These are phyloP conservation scores for Trypanosoma avium DNA, from an alignment of 208 protist genomes.

Conservation along the genomic window DNA sequence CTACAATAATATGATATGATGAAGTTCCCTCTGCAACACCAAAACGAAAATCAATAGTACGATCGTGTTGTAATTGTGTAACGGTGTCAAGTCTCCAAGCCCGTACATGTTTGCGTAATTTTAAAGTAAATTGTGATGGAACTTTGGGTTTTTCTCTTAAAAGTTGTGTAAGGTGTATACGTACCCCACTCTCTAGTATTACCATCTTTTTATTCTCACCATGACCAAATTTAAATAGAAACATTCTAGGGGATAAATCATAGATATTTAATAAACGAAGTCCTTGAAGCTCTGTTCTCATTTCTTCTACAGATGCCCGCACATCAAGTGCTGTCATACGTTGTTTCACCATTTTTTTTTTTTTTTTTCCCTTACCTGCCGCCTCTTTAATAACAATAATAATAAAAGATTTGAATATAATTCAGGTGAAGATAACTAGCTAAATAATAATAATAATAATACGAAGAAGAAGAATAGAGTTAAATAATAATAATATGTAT, in stretches of 20 bases:
- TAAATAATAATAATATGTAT: too few species aligned
- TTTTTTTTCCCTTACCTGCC: background rate
- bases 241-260: conserved; percentile 91
- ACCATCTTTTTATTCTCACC: conserved; percentile 88
- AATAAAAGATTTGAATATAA: too few species aligned
- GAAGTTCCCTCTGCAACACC: conserved; percentile 78
- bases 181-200: conserved; percentile 92
- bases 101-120: conserved; percentile 96
- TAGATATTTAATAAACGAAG: conserved; percentile 95
- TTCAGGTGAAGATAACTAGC: too few species aligned
- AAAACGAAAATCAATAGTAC: conserved; percentile 96
- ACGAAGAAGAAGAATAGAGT: too few species aligned
- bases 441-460: too few species aligned
- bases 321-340: conserved; percentile 94
- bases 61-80: conserved; percentile 94
- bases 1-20: conserved; percentile 85
- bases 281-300: conserved; percentile 78
- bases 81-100: conserved; percentile 92
- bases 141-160: conserved; percentile 90
- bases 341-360: conserved; percentile 78
- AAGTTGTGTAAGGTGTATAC: conserved; percentile 93
- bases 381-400: conserved; percentile 12
- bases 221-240: conserved; percentile 94
- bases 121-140: conserved; percentile 91
- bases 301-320: conserved; percentile 84